Evolutionary conservation across 495 filamentous ascomycete species (phyloP), one percentile per base, ranked within the genome.

Genomic region (Penicillium herquei): DNA sequence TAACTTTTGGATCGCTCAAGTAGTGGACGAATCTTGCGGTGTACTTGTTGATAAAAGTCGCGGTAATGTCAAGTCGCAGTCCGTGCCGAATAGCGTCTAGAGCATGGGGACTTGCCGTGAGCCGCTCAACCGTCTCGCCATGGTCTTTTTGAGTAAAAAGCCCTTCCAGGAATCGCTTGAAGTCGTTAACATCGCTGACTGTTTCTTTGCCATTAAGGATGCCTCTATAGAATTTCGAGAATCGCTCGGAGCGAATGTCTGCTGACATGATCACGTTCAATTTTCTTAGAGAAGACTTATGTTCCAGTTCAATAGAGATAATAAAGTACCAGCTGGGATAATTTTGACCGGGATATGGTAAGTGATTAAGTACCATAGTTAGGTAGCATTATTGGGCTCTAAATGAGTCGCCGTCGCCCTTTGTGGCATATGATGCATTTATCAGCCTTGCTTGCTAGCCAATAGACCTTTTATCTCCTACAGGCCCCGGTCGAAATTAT

Each of bases 101-200:
- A 0, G 78, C 85, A 0, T 52, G n/a, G 6, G 66, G 56, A 8
- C 72, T 83, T 1, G 80, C 69, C 7, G 86, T 62, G 11, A 91
- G 61, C 30, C 70, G 75, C 57, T 89, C 78, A 10, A 85, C 66
- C 55, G 82, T 86, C 0, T 65, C 69, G 14, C 71, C 65, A 2
- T 66, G 77, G 43, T 84, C 77, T 1, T 59, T 47, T 56, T 85
- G 76, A 11, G 58, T 67, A 14, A 75, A 71, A 3, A 88, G 59
- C 0, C 87, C 81, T 57, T 90, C 85, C 6, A 91, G 50, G 50
- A 89, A 85, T 8, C 76, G 71, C 39, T 78, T 78, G n/a, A 74
- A 80, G 54, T 83, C 13, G 39, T 56, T 55, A 5, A 57, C 17
- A 32, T 54, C 72, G 8, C 53, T 46, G 17, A 80, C 30, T 12